These are phyloP conservation scores for Mortierella sp. DNA, from an alignment of 371 early-diverging fungal genomes.

Conservation along the genomic window DNA sequence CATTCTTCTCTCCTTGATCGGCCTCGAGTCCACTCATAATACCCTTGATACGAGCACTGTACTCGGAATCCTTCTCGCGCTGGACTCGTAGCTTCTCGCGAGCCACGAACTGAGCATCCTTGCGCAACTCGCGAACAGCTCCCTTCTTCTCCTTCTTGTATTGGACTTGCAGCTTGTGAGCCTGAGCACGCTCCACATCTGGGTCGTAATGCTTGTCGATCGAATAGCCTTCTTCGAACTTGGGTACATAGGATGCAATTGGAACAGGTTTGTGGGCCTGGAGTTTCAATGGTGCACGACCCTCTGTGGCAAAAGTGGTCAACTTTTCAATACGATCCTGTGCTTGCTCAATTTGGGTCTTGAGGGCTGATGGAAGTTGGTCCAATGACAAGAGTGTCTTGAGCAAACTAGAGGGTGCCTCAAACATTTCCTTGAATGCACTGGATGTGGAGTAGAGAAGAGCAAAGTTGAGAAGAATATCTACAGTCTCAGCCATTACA, in stretches of 20 bases:
- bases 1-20: constrained; percentile 84
- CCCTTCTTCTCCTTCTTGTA: constrained; percentile 93
- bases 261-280: constrained; percentile 90
- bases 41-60: constrained; percentile 88
- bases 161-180: constrained; percentile 80
- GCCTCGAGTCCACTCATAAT: constrained; percentile 83
- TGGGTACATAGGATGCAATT: constrained; percentile 90
- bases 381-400: constrained; percentile 26
- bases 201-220: constrained; percentile 87
- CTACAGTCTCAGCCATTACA: constrained; percentile 56
- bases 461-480: constrained; percentile 60
- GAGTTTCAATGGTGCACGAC: constrained; percentile 78
- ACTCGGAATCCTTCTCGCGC: constrained; percentile 83
- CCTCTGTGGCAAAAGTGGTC: constrained; percentile 65
- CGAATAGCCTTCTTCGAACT: constrained; percentile 87
- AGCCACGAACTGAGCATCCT: constrained; percentile 91
- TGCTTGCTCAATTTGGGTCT: constrained; percentile 26
- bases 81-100: constrained; percentile 73
- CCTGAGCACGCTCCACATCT: constrained; percentile 77
- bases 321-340: constrained; percentile 62
- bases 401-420: constrained; percentile 57
- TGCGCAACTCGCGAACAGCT: constrained; percentile 92
- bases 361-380: constrained; percentile 30
- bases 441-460: constrained; percentile 67
- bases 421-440: constrained; percentile 71